Conservation (phyloP, 1,139 yeast species). For the Debaryomyces singareniensis region DNA sequence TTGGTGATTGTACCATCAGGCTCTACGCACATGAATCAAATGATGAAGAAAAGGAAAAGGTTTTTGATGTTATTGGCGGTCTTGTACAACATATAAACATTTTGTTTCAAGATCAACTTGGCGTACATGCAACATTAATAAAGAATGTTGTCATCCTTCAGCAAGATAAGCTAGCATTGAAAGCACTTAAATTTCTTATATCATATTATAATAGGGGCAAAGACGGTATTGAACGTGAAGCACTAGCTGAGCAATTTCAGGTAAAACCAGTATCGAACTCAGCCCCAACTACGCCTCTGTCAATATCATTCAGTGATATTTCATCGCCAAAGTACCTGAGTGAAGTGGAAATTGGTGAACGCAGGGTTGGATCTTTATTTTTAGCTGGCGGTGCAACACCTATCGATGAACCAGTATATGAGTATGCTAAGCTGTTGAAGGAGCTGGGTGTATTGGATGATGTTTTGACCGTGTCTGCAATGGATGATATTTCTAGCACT, state of each 20-base stretch:
- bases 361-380: constrained; percentile 40
- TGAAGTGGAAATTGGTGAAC: constrained; percentile 1
- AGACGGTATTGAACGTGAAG: constrained; percentile 10
- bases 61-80: constrained; percentile 71
- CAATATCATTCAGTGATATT: constrained; percentile 2
- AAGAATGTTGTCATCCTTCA: constrained; percentile 68
- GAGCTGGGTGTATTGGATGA: constrained; percentile 27
- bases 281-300: constrained; percentile 9
- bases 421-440: constrained; percentile 45
- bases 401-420: constrained; percentile 64
- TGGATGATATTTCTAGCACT: constrained; percentile 32
- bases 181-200: constrained; percentile 46
- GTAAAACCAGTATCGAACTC: constrained; percentile 14
- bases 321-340: constrained; percentile 3
- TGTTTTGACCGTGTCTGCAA: constrained; percentile 59
- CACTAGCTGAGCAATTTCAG: constrained; percentile 18
- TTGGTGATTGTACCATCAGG: constrained; percentile 69
- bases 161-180: constrained; percentile 43
- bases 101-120: constrained; percentile 49
- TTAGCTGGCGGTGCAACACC: constrained; percentile 68
- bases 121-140: constrained; percentile 73
- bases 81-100: constrained; percentile 81
- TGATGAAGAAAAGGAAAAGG: constrained; percentile 60
- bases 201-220: constrained; percentile 22
- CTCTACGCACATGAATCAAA: constrained; percentile 63